phyloP scores from a whole-genome alignment of 2,329 filamentous ascomycete genomes.

The Claviceps monticola region DNA sequence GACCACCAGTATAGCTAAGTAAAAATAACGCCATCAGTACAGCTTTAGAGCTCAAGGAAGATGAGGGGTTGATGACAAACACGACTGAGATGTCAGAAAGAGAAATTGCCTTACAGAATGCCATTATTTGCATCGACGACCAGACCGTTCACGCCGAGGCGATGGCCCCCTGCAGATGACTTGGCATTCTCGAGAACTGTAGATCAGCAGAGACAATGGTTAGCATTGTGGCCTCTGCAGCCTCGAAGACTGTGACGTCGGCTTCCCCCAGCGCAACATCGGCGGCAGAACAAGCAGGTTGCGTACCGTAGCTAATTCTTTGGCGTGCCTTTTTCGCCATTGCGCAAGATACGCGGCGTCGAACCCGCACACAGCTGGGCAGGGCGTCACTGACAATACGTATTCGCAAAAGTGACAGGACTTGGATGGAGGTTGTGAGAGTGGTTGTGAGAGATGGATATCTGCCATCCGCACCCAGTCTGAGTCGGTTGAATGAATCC shows the following conservation, averaged over 20 bases:
- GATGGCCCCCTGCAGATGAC: constrained; percentile 60
- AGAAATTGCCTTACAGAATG: constrained; percentile 55
- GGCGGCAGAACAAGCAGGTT: no score
- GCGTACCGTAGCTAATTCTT: constrained; percentile 54
- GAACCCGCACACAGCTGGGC: not conserved
- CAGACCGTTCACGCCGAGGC: constrained; percentile 88
- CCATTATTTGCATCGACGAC: constrained; percentile 72
- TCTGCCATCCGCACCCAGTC: no score
- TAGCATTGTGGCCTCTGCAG: not conserved
- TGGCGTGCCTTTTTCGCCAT: constrained; percentile 59
- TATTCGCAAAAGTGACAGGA: not conserved
- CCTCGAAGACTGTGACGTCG: no score
- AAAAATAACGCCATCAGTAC: not conserved
- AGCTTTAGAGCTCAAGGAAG: not conserved
- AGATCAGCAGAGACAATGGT: not conserved
- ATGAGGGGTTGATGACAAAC: not conserved
- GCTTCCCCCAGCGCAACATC: not conserved
- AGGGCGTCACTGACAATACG: not conserved
- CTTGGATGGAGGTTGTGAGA: not conserved
- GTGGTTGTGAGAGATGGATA: no score
- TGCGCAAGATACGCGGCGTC: constrained; percentile 6
- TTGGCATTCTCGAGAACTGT: constrained; percentile 46
- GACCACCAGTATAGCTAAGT: constrained; percentile 78
- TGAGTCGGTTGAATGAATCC: not conserved
- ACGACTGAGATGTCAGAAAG: not conserved